Conservation (phyloP, 768 basidiomycete species). For the Phaffia tasmanica region DNA sequence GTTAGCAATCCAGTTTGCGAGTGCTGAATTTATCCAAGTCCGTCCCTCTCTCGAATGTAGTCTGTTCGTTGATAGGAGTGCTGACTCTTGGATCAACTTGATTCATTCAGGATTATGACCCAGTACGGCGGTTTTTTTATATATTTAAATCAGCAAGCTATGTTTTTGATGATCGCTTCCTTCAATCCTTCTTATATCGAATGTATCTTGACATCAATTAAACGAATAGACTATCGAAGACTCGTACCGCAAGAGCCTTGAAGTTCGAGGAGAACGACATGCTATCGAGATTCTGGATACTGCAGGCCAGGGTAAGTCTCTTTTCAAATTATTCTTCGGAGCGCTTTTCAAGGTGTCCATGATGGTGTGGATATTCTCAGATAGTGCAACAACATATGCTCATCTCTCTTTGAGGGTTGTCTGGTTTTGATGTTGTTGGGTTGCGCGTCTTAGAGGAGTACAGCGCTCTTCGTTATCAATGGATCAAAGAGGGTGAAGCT, state of each 20-base stretch:
- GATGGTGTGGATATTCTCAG: too few relatives aligned
- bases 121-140: constrained; percentile 33
- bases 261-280: constrained; percentile 90
- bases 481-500: constrained; percentile 97
- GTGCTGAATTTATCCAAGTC: constrained; percentile 83
- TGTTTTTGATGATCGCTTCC: neutral
- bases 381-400: too few relatives aligned
- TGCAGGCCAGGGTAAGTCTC: constrained; percentile 76
- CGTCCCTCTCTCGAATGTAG: constrained; percentile 36
- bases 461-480: constrained; percentile 89
- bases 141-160: neutral
- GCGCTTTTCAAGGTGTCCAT: too few relatives aligned
- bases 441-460: constrained; percentile 65
- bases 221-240: constrained; percentile 69
- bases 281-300: constrained; percentile 96
- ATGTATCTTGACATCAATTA: neutral
- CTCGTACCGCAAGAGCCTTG: constrained; percentile 87
- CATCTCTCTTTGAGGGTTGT: constrained; percentile 5
- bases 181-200: neutral
- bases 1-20: constrained; percentile 86
- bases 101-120: constrained; percentile 73
- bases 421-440: neutral
- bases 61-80: neutral
- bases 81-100: constrained; percentile 9
- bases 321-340: constrained; percentile 6